Evolutionary conservation across 805 yeast genomes (phyloP), one percentile per base, ranked within the genome.

Genomic region (baker's yeast (Saccharomyces cerevisiae)): DNA sequence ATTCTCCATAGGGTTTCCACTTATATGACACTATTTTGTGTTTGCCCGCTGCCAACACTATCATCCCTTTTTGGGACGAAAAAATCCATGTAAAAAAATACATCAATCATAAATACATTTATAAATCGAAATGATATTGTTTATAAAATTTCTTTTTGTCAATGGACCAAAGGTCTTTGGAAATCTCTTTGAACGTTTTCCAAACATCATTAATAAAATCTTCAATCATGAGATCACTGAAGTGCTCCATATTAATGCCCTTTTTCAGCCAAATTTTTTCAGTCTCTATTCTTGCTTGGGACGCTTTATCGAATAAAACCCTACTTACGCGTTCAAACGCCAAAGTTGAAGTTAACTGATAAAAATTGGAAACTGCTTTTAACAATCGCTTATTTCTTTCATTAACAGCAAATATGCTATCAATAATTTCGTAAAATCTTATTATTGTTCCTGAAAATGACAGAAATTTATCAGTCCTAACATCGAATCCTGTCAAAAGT

Each of bases 271-370:
- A 59, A 3, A 32, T 41, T 13, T 48, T 48, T 31, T 65, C 69
- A 1, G 60, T 55, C 46, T 53, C 51, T 6, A 54, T 52, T 49
- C 70, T 55, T 10, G 63, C 59, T 17, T 56, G 56, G 10, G 58
- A 47, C 14, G 62, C 68, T 47, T 58, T 61, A 14, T 55, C 53
- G 30, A 66, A 63, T 8, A 66, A 54, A 4, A 54, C 56, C 43
- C 64, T 59, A 32, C 64, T 64, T 6, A 62, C 58, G 14, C 59
- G 54, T 51, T 66, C 66, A 9, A 66, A 46, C 1, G 63, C 67
- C 17, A 64, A 41, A 3, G 63, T 50, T 10, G 65, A 52, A 14
- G 55, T 54, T 24, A 63, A 48, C 4, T 56, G 58, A 30, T 57
- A 61, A 21, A 65, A 63, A 2, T 57, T 53, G 10, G 56, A 46